Evolutionary conservation across 345 rosid genomes (phyloP), one percentile per base, ranked within the genome.

Genomic region (Hypericum androsaemum): DNA sequence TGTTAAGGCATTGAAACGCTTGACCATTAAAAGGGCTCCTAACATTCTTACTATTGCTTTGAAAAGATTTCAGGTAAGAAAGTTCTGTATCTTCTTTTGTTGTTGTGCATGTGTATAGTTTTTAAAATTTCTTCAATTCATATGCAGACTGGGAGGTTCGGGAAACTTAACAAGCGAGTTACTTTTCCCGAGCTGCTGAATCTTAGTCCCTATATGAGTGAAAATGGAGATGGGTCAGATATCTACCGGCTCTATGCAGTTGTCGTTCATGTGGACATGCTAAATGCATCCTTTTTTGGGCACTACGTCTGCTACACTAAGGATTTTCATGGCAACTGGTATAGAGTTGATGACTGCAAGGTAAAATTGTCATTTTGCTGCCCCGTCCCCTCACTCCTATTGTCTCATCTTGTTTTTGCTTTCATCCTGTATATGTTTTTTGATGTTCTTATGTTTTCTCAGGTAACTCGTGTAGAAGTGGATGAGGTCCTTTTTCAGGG

Each of bases 1-100:
- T 72, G 99, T 94, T 35, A 86, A 80, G 80, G 99, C 97, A 60
- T 88, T 84, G 77, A 94, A 94, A 77, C 85, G 94, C 55, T 87
- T 94, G 41, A 81, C 82, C 0, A 73, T 94, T 47, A 70, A 66
- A 36, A 67, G 56, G 10, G 81, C 89, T 65, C 95, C 99, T 5
- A 94, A 94, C 61, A 64, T 94, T 73, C 97, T 94, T 40, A 94
- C 99, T 6, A 72, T 94, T 76, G 94, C 99, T 58, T 79, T 94
- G 7, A 94, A 94, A 74, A 77, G 90, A 80, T 86, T 77, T 67
- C 88, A 80, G 95, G 95, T 86, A 48, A 52, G 39, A 53, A 54
- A 22, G 4, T 22, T 22, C 32, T 22, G 32, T 22, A 22, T 22
- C 32, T 22, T 22, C 4, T 22, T 1, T 1, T 22, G 32, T 22